Evolutionary conservation across 352 stramenopile genomes (phyloP), one percentile per base, ranked within the genome.

Genomic region (Phytophthora syringae): DNA sequence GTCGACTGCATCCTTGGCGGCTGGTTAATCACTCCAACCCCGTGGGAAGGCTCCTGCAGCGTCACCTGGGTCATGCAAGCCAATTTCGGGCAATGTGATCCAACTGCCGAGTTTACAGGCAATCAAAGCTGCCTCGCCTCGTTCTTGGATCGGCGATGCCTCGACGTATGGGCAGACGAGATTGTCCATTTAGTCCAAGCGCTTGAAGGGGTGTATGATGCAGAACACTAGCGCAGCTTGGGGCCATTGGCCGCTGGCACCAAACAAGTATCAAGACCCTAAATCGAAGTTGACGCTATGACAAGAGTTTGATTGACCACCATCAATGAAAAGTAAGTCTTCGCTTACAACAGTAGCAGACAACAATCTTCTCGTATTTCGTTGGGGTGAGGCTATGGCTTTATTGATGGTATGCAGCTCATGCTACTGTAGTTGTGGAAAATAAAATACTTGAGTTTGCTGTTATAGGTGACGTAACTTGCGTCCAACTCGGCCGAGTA

Each of bases 31-130:
- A 77, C 76, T 1, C 84, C 82, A 15, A 86, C 81, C 6, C 72
- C 78, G 7, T 75, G 75, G 7, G 78, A 90, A 43, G 80, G 88
- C 20, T 83, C 80, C 2, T 92, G 81, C 45, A 83, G 69, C 0
- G 80, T 92, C 11, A 92, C 82, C 21, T 91, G 83, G 85, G n/a
- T 94, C n/a, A 84, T 90, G 74, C 82, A 94, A 53, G 78, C 69
- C 24, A 91, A 94, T 64, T 92, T 92, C 49, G 79, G 79, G 13
- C 66, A 85, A 45, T 91, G 83, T 44, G 65, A 89, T 25, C 45
- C 80, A 9, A 53, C 64, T 10, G 67, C 47, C 24, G 81, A 92
- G 57, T 92, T 92, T 60, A 87, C 79, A 2, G 78, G 76, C 5
- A 73, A 55, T 7, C 75, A 86, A 52, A 68, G 70, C 0, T 40